Conservation (phyloP, 176 grass and related monocot genomes). For the Aegilops longissima region DNA sequence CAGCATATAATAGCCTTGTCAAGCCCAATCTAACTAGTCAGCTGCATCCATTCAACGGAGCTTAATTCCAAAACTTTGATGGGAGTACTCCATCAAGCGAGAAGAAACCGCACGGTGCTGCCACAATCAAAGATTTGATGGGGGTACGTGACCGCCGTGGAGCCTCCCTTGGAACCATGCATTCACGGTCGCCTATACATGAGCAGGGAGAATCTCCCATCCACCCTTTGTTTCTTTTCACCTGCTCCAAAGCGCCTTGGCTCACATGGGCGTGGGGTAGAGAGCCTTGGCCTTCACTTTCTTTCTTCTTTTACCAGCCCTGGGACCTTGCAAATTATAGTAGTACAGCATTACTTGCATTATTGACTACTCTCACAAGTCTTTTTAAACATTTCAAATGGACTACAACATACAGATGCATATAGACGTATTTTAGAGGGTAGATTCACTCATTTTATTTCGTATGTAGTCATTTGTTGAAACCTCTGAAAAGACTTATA, state of each 20-base stretch:
- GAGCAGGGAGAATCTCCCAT: slow-evolving; percentile 36
- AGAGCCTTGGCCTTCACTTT: neutral
- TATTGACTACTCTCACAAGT: neutral
- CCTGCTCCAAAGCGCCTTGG: slow-evolving; percentile 33
- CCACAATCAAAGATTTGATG: neutral
- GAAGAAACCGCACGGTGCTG: neutral
- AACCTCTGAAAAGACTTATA: no score
- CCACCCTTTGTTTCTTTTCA: slow-evolving; percentile 16
- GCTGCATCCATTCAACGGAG: neutral
- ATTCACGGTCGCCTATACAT: slow-evolving; percentile 22
- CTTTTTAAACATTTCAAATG: no score
- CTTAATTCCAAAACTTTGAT: no score
- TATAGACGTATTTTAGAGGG: no score
- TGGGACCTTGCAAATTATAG: neutral
- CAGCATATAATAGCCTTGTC: neutral
- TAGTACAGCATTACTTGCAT: neutral
- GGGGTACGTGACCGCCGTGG: slow-evolving; percentile 5
- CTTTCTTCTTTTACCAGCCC: neutral
- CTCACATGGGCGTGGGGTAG: slow-evolving; percentile 22
- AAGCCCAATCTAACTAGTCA: neutral
- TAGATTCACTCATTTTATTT: no score
- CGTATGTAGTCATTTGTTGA: no score
- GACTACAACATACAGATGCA: no score
- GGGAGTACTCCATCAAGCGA: neutral
- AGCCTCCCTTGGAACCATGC: slow-evolving; percentile 28